Evolutionary conservation across 164 flowering plant genomes (phyloP), one percentile per base, ranked within the genome.

Genomic region (Pachysandra terminalis): DNA sequence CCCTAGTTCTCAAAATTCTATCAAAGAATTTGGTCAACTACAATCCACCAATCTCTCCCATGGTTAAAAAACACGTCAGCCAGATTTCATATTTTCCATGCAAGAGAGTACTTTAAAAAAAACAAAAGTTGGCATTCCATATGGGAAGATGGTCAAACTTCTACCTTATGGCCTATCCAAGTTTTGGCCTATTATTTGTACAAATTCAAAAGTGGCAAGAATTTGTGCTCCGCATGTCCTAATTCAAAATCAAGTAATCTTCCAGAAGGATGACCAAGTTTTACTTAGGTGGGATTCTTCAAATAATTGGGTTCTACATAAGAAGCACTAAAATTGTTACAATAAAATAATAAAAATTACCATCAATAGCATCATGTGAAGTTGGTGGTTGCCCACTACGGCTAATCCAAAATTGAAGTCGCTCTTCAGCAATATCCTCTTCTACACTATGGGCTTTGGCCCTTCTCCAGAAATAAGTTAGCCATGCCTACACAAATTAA

Each of bases 341-440:
- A 24, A 27, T 2, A 48, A 32, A 23, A 26, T 52, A 41, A 48
- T n/a, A 63, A 49, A 45, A 59, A 72, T 75, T 86, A 95, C 99
- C 98, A 83, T 90, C 94, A 58, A 95, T 88, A 23, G 91, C 93
- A 80, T 95, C 97, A 74, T 92, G 98, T 15, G 92, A 86, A 61
- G 93, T 83, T 65, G 94, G 94, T 23, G 91, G 40, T 67, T 88
- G 91, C 45, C 87, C 87, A 64, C 81, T 82, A 24, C 87, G 96
- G 71, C 87, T 87, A 54, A 86, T 87, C 97, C 98, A 95, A 64
- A 79, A 85, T 60, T 86, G 90, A 69, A 95, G 83, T 65, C 96
- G 74, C 61, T 95, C 97, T 73, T 92, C 92, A 65, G 98, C 99
- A 69, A 90, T 81, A 76, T 92, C 98, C 74, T 83, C 93, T 73